These are phyloP conservation scores for Yamadazyma nakazawae DNA, from an alignment of 805 yeast genomes.

Conservation along the genomic window DNA sequence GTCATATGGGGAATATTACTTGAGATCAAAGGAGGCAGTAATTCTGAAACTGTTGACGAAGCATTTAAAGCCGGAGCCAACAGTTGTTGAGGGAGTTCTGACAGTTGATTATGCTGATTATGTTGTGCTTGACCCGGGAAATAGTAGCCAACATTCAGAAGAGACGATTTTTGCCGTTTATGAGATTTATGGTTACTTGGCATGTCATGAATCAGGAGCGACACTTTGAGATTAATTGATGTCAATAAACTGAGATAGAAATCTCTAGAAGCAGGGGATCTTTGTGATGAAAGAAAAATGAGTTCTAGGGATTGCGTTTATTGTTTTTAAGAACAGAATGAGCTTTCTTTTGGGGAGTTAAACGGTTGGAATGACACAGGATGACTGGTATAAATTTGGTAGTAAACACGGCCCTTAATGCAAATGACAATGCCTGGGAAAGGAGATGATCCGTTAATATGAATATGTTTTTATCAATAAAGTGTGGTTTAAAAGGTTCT, in stretches of 20 bases:
- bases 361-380: neutral
- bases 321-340: neutral
- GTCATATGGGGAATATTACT: neutral
- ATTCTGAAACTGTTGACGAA: constrained; percentile 4
- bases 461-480: no score
- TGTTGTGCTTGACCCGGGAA: constrained; percentile 14
- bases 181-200: constrained; percentile 23
- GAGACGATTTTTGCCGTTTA: constrained; percentile 37
- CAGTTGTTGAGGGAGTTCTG: neutral
- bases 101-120: constrained; percentile 1
- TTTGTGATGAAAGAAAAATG: neutral
- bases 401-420: no score
- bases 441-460: no score
- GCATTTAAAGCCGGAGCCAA: constrained; percentile 1
- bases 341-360: no score
- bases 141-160: constrained; percentile 29
- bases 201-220: constrained; percentile 13
- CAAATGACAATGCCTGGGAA: no score
- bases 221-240: constrained; percentile 2
- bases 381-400: neutral
- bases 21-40: neutral
- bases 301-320: neutral
- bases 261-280: neutral
- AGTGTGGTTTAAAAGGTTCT: neutral
- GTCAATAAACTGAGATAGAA: neutral